Conservation (phyloP, 2,329 filamentous ascomycete genomes). For the Westerdykella sp. region DNA sequence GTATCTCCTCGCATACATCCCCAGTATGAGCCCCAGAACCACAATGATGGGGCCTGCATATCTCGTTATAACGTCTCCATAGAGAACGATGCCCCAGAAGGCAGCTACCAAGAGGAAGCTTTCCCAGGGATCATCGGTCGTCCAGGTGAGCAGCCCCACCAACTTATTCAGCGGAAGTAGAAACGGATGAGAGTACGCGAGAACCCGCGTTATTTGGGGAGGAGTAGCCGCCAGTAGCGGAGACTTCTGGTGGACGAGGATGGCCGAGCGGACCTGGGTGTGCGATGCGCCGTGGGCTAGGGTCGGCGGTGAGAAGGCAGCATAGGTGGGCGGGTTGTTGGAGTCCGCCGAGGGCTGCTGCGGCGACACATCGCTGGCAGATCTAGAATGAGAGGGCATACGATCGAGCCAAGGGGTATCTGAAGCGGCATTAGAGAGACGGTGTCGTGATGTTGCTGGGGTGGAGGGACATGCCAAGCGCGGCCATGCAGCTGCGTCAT, state of each 20-base stretch:
- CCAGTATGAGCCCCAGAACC: conserved; percentile 71
- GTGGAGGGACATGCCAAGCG: conserved; percentile 32
- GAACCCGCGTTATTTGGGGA: conserved; percentile 84
- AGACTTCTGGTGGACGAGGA: conserved; percentile 95
- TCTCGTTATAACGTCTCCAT: conserved; percentile 76
- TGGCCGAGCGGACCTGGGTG: conserved; percentile 75
- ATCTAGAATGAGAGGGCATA: conserved; percentile 32
- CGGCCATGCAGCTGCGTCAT: conserved; percentile 38
- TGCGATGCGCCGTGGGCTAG: conserved; percentile 62
- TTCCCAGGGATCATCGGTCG: conserved; percentile 88
- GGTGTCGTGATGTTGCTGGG: conserved; percentile 5
- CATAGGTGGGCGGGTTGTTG: conserved; percentile 62
- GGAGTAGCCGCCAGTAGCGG: conserved; percentile 88
- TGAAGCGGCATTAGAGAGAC: conserved; percentile 20
- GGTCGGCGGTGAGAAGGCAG: conserved; percentile 81
- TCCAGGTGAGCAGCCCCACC: conserved; percentile 86
- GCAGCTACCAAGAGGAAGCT: conserved; percentile 80
- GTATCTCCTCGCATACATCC: conserved; percentile 88
- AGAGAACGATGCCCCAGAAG: conserved; percentile 83
- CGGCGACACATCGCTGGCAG: conserved; percentile 32
- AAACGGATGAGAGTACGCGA: conserved; percentile 95
- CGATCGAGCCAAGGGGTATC: conserved; percentile 39
- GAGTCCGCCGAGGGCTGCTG: conserved; percentile 37
- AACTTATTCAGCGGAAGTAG: conserved; percentile 81
- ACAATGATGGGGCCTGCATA: conserved; percentile 78